Evolutionary conservation across 1,139 yeast genomes (phyloP), one percentile per base, ranked within the genome.

Genomic region (Wickerhamiella infanticola): DNA sequence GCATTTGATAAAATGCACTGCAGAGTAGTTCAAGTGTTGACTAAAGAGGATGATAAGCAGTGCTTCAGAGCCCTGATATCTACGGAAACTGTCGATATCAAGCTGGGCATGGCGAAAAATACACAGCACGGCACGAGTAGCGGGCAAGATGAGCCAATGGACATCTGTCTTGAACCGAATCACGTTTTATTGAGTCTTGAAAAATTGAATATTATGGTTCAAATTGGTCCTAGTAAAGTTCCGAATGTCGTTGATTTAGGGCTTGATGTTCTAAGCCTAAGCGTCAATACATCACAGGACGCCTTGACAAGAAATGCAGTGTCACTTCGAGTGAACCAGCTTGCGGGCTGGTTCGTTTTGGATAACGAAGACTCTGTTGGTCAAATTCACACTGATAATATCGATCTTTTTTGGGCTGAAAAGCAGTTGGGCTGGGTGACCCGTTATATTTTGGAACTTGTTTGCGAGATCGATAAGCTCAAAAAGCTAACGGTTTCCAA

Each of bases 1-100:
- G 63, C 76, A 2, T 65, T 86, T 59, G 95, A 88, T 58, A 58
- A 62, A 23, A 63, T 85, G 24, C 94, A 86, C 49, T 62, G 74
- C 26, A 72, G 74, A n/a, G 74, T 81, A 2, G 67, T 83, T 9
- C 62, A 43, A 3, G 47, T 41, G 3, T 45, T 52, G 24, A 35
- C 40, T n/a, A 31, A 42, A 3, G 39, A 39, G 3, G 42, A 40
- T 4, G 26, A 42, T 3, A 23, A 41, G 13, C 24, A n/a, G 1
- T 31, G 41, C 5, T 61, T 63, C 35, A 78, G 75, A 51, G 41
- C 72, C 4, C 67, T 83, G 41, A 46, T 82, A 3, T 72, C 76
- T 1, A 58, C 77, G 3, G 78, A 80, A 0, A 63, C 64, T 4
- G 50, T 77, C 1, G 63, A 66, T 27, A 18, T 81, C 3, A 68